Evolutionary conservation across 495 filamentous ascomycete genomes (phyloP).

Genomic region (Lentithecium fluviatile): DNA sequence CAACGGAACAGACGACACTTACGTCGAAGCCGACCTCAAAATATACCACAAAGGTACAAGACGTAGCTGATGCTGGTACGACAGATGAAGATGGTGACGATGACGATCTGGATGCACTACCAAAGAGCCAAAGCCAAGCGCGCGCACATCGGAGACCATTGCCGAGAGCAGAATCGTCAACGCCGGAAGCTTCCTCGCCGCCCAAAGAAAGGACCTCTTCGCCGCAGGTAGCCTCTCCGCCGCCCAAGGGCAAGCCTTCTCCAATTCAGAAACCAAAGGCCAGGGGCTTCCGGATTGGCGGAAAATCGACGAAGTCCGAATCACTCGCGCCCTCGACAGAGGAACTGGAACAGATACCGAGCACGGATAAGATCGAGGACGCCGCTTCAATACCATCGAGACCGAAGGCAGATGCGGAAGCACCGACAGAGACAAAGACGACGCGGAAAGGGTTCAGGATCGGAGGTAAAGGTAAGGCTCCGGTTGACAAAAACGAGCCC

Average conservation of each 20-base stretch:
- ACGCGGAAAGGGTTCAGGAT: slow-evolving; percentile 26
- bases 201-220: too few species aligned
- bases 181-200: not conserved
- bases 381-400: not conserved
- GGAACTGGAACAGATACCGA: not conserved
- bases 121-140: slow-evolving; percentile 10
- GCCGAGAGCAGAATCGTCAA: not conserved
- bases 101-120: slow-evolving; percentile 31
- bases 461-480: slow-evolving; percentile 22
- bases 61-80: slow-evolving; percentile 11
- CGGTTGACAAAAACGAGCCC: not conserved
- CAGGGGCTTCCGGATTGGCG: slow-evolving; percentile 27
- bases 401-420: not conserved
- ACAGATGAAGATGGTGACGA: slow-evolving; percentile 30
- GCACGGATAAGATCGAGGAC: not conserved
- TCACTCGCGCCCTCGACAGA: not conserved
- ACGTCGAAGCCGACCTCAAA: not conserved
- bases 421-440: not conserved
- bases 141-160: not conserved
- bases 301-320: slow-evolving; percentile 8
- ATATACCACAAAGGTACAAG: not conserved
- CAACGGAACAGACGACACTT: not conserved
- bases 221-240: not conserved
- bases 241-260: not conserved
- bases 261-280: slow-evolving; percentile 7